Evolutionary conservation across 805 yeast species (phyloP), one percentile per base, ranked within the genome.

Genomic region (Starmerella riodocensis): DNA sequence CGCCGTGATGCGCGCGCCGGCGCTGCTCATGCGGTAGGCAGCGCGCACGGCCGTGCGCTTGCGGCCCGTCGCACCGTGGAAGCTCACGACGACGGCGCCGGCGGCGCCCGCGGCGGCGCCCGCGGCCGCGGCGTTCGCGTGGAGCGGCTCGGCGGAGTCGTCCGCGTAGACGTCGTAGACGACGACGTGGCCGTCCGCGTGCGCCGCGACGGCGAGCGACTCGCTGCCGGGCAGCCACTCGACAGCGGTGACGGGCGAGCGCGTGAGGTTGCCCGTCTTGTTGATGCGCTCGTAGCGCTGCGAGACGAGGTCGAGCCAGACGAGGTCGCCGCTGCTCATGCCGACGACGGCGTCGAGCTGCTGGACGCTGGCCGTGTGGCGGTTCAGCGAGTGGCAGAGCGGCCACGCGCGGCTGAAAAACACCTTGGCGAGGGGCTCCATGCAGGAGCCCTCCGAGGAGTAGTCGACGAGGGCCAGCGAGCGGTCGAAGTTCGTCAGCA

Each of bases 251-350:
- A 65, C 70, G 36, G 73, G 66, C 46, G 53, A 61, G 42, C 53
- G 63, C 47, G 59, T 66, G 42, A 57, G 54, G 43, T 54, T 62
- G 6, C 72, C 74, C 41, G 61, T 60, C 47, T 71, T 73, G 54
- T 73, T 73, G 57, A 72, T 58, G 30, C 76, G 63, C 20, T 69
- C 54, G 54, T 70, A 73, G 40, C 64, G 64, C 55, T 62, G 61
- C 29, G 64, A 58, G 21, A 62, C 56, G 8, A 77, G 69, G 46
- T 77, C 79, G 26, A 76, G 45, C 68, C 83, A 66, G 5, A 78
- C 46, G 2, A 79, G 55, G 48, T 76, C 83, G n/a, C 88, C 84
- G 1, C 74, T 59, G 16, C 76, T 70, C 45, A 74, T 69, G 1
- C 88, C 91, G 16, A 76, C 46, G 2, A 74, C 58, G 6, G 76